A percentile compares a stretch with the other conserved stretches of the same genome.
phyloP scores from a whole-genome alignment of 2,329 filamentous ascomycete species.

The Pseudogymnoascus sp. region DNA sequence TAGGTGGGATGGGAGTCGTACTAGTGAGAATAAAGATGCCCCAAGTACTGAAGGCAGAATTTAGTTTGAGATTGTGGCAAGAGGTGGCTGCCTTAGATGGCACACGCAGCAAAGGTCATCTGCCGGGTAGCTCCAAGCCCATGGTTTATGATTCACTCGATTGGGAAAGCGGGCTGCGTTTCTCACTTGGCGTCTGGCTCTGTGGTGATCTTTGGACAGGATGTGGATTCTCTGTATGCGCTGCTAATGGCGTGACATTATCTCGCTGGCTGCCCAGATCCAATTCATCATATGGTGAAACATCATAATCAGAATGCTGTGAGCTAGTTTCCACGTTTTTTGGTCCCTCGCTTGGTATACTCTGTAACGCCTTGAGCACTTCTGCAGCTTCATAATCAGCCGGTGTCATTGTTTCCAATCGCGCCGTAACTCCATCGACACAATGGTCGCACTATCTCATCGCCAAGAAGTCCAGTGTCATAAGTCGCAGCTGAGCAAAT shows the following conservation, averaged over 20 bases:
- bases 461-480: no score
- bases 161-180: not conserved
- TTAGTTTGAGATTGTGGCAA: no score
- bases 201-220: not conserved
- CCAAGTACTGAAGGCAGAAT: no score
- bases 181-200: not conserved
- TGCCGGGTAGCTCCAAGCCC: no score
- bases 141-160: no score
- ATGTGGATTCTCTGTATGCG: not conserved
- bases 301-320: not conserved
- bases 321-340: not conserved
- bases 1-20: no score
- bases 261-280: not conserved
- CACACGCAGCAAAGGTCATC: no score
- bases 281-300: not conserved
- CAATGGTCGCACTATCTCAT: no score
- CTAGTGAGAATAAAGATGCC: no score
- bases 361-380: not conserved
- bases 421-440: not conserved
- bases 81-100: no score
- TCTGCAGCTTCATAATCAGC: not conserved
- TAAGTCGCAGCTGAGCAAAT: no score
- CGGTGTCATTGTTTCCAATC: not conserved
- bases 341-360: not conserved
- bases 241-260: not conserved